A percentile compares a stretch with the other conserved stretches of the same genome.
These are phyloP conservation scores for Eragrostis nindensis DNA, from an alignment of 176 grass and related monocot species.

Conservation along the genomic window DNA sequence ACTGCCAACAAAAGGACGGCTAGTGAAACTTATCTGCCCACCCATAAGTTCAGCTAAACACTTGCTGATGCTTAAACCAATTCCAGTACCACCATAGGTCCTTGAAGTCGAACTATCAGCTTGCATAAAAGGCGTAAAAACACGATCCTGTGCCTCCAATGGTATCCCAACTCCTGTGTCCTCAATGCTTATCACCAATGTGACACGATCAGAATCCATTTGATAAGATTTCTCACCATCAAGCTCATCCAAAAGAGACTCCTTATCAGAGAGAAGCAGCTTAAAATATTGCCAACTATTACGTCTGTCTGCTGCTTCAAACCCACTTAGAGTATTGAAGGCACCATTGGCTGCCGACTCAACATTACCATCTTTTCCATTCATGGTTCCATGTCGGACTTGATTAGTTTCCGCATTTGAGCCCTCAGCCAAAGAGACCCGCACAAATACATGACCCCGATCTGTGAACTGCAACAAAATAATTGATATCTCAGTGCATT, in stretches of 20 bases:
- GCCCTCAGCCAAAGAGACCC: slow-evolving; percentile 73
- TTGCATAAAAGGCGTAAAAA: slow-evolving; percentile 97
- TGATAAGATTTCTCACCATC: slow-evolving; percentile 38
- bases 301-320: slow-evolving; percentile 75
- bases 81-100: slow-evolving; percentile 94
- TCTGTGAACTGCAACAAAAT: slow-evolving; percentile 74
- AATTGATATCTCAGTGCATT: slow-evolving; percentile 37
- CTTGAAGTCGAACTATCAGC: slow-evolving; percentile 96
- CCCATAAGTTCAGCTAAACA: slow-evolving; percentile 94
- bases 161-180: slow-evolving; percentile 97
- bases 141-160: slow-evolving; percentile 80
- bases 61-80: slow-evolving; percentile 97
- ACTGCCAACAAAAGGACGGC: slow-evolving; percentile 73
- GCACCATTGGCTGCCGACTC: slow-evolving; percentile 39
- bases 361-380: slow-evolving; percentile 56
- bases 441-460: slow-evolving; percentile 89
- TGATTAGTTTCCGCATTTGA: slow-evolving; percentile 38
- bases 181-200: slow-evolving; percentile 75
- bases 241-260: slow-evolving; percentile 26
- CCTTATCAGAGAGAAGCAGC: slow-evolving; percentile 66
- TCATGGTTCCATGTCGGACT: slow-evolving; percentile 44
- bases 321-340: slow-evolving; percentile 90
- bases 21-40: slow-evolving; percentile 84
- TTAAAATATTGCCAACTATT: slow-evolving; percentile 88
- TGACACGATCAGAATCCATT: slow-evolving; percentile 47